phyloP scores from a whole-genome alignment of 495 filamentous ascomycete species.

The Amphirosellinia nigrospora region DNA sequence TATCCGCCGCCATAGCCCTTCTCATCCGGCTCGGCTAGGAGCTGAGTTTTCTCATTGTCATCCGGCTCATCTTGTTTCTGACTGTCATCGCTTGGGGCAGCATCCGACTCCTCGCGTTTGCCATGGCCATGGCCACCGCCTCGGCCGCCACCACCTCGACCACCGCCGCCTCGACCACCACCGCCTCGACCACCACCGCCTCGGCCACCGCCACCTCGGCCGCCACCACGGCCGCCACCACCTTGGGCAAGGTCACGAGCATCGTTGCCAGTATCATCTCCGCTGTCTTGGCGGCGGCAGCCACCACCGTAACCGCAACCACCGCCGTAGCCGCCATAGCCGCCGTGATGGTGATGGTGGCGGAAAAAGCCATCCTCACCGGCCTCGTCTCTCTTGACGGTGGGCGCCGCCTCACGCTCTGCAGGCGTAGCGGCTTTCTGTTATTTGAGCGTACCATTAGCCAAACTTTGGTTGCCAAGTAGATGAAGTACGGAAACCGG shows the following conservation, averaged over 20 bases:
- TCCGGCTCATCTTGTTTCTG: background rate
- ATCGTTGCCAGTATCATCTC: background rate
- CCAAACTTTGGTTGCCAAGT: background rate
- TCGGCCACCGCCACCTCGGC: background rate
- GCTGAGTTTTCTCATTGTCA: background rate
- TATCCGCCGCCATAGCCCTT: background rate
- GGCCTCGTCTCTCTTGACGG: background rate
- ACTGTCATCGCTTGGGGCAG: background rate
- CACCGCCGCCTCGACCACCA: background rate
- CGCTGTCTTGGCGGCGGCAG: background rate
- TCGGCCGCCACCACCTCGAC: background rate
- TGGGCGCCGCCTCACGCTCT: background rate
- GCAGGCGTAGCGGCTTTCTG: constrained; percentile 8
- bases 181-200: background rate
- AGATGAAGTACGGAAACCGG: background rate
- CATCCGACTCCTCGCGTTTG: background rate
- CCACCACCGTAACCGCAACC: background rate
- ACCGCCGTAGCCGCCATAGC: background rate
- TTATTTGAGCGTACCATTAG: background rate
- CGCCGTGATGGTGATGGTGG: constrained; percentile 1
- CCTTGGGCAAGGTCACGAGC: background rate
- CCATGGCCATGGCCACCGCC: background rate
- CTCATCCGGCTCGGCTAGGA: background rate
- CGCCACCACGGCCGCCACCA: background rate
- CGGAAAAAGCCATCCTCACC: background rate